Evolutionary conservation across 2,329 filamentous ascomycete genomes (phyloP), one percentile per base, ranked within the genome.

Genomic region (Amylocarpus encephaloides): DNA sequence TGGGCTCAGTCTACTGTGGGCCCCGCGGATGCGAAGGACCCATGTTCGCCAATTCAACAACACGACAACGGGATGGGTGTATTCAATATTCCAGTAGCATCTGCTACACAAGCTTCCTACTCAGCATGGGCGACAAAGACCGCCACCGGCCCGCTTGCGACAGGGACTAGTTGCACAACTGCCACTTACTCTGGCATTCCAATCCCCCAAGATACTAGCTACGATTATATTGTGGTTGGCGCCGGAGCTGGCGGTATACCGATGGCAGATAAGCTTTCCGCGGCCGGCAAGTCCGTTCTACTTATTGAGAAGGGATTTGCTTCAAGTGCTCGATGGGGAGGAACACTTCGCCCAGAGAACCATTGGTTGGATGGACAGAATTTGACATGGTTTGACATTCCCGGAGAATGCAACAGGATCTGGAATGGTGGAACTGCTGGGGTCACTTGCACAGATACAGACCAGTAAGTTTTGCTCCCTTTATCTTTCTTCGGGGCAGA

Each of bases 361-460:
- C 72, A 82, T 1, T 88, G 85, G 85, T 52, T 65, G 12, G 67
- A 75, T 35, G 76, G 74, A 36, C 79, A 78, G n/a, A 79, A 80
- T 44, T 67, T 86, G 35, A 86, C 83, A 6, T 80, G 83, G 43
- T 86, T 87, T 59, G 84, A 88, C 59, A 78, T 87, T 3, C 84
- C 84, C 0, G 82, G 83, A 45, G 76, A 87, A 52, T 85, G 81
- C 65, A 87, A 86, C 64, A 72, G 86, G 66, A 85, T 88, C 32
- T 66, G 63, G 63, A 59, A 64, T 46, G 62, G 61, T 32, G 62
- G 61, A 48, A 56, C 59, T 26, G 50, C 46, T 12, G 60, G 60
- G 19, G 80, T 86, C 58, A 77, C 79, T 30, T 88, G 85, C 66
- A 75, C 74, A 1, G 84, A 87, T 63, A 80, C 79, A n/a, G 82